These are phyloP conservation scores for Exophiala aquamarina DNA, from an alignment of 2,329 filamentous ascomycete genomes.

Conservation along the genomic window DNA sequence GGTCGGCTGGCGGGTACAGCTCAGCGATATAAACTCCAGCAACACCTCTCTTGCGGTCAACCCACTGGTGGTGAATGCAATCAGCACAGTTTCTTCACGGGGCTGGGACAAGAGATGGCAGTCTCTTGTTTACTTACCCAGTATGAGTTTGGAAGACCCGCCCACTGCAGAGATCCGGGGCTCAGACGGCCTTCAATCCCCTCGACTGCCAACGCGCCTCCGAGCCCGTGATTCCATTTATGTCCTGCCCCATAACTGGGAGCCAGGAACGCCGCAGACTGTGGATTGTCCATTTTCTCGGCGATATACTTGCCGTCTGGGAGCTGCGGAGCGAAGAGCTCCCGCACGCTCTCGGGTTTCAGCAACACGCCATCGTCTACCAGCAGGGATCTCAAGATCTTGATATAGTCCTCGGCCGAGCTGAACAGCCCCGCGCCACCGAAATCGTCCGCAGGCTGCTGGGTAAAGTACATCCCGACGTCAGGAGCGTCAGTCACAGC, in stretches of 20 bases:
- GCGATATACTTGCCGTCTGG: conserved; percentile 1
- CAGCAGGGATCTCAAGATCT: conserved; percentile 32
- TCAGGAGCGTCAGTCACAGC: conserved; percentile 32
- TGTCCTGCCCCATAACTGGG: neutral
- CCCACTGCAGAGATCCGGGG: neutral
- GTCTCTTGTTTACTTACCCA: neutral
- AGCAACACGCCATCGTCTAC: conserved; percentile 33
- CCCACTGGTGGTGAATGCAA: no score
- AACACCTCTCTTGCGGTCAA: conserved; percentile 5
- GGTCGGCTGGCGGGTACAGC: conserved; percentile 2
- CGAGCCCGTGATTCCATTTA: conserved; percentile 1
- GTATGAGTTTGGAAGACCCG: conserved; percentile 1
- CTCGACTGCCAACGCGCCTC: neutral
- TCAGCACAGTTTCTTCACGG: no score
- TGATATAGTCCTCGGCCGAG: conserved; percentile 29
- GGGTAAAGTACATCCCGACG: conserved; percentile 33
- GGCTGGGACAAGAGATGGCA: no score
- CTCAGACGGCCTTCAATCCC: neutral
- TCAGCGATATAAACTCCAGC: neutral
- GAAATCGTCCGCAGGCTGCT: conserved; percentile 36
- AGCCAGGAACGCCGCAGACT: neutral
- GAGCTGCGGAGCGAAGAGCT: conserved; percentile 11
- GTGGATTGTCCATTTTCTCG: neutral
- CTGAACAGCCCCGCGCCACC: conserved; percentile 46
- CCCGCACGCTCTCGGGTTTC: conserved; percentile 17